phyloP scores from a whole-genome alignment of 2,329 filamentous ascomycete species.

The Fusarium chuoi region DNA sequence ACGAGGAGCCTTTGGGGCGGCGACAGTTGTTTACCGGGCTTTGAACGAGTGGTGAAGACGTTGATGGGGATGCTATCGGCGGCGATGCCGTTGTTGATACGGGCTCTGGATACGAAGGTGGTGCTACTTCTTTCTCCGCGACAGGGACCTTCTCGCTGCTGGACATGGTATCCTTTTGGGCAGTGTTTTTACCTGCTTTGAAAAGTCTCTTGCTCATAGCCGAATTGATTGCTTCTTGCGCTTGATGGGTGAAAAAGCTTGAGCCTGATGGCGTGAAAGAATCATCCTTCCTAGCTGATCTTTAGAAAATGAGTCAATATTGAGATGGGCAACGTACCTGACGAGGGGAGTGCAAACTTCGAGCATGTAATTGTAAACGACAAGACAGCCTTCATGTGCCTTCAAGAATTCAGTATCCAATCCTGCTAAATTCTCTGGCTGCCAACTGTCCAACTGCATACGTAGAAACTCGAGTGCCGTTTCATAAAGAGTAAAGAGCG shows the following conservation, averaged over 20 bases:
- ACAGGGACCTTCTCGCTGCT: background rate
- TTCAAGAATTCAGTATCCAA: background rate
- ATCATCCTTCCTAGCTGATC: fast-evolving
- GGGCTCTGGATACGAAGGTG: background rate
- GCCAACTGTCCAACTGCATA: background rate
- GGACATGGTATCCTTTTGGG: fast-evolving
- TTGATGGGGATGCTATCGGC: background rate
- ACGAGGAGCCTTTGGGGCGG: background rate
- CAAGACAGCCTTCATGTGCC: background rate
- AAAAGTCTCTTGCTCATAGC: background rate
- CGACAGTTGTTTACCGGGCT: background rate
- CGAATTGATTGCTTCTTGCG: background rate
- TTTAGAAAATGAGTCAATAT: background rate
- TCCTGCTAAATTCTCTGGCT: background rate
- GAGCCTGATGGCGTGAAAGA: background rate
- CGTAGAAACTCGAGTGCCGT: background rate
- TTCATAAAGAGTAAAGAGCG: background rate
- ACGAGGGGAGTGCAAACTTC: background rate
- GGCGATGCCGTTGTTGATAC: fast-evolving
- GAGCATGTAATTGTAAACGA: background rate
- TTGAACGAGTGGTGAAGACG: background rate
- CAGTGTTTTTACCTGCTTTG: background rate
- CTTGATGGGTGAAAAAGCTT: background rate
- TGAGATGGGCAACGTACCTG: background rate
- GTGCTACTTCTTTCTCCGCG: background rate